phyloP scores from a whole-genome alignment of 2,329 filamentous ascomycete genomes.

The Calonectria ilicicola region DNA sequence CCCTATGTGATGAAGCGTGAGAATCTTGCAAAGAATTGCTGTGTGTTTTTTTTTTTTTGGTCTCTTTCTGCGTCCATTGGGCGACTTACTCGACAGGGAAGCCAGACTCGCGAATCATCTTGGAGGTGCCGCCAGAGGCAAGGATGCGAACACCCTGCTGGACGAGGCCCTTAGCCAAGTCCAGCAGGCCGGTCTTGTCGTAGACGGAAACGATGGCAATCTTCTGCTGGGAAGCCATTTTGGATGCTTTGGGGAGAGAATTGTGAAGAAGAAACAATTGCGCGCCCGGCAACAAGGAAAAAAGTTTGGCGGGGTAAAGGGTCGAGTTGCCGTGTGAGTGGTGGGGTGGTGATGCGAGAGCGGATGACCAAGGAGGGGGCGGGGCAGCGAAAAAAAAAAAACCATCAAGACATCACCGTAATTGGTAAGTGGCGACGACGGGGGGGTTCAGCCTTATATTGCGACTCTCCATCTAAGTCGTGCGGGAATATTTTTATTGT shows the following conservation, averaged over 20 bases:
- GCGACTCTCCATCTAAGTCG: background rate
- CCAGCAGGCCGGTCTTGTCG: slow-evolving; percentile 96
- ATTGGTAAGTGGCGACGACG: slow-evolving; percentile 1
- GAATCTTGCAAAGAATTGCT: background rate
- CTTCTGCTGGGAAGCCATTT: slow-evolving; percentile 61
- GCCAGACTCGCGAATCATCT: slow-evolving; percentile 95
- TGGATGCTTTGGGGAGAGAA: slow-evolving; percentile 29
- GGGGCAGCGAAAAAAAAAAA: slow-evolving; percentile 2
- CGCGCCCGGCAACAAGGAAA: slow-evolving; percentile 36
- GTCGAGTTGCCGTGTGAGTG: slow-evolving; percentile 25
- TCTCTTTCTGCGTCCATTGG: background rate
- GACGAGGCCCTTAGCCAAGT: slow-evolving; percentile 90
- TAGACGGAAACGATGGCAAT: slow-evolving; percentile 97
- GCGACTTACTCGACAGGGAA: slow-evolving; percentile 88
- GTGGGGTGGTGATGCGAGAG: slow-evolving; percentile 22
- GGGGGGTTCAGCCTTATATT: slow-evolving; percentile 3
- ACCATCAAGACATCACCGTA: background rate
- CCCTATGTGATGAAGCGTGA: slow-evolving; percentile 62
- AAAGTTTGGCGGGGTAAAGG: slow-evolving; percentile 46
- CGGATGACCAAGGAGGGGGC: slow-evolving; percentile 11
- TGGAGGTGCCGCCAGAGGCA: slow-evolving; percentile 94
- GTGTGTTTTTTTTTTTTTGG: no score
- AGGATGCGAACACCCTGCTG: slow-evolving; percentile 92
- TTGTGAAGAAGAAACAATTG: slow-evolving; percentile 34
- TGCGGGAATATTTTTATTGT: background rate